Conservation (phyloP, 495 filamentous ascomycete species). For the Aspergillus bertholletiae region DNA sequence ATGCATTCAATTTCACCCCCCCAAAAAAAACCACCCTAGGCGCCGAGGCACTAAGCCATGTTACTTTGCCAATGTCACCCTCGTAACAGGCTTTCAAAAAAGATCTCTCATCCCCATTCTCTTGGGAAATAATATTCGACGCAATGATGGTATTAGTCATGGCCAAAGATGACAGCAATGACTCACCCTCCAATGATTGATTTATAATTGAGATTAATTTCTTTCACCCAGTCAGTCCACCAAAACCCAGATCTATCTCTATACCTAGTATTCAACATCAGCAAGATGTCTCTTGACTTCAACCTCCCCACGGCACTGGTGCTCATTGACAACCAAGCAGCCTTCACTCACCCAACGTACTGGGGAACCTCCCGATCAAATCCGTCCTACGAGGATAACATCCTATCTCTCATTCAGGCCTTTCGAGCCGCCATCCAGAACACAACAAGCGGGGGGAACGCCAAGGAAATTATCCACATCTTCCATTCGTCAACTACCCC, state of each 20-base stretch:
- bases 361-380: conserved; percentile 45
- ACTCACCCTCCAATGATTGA: no score
- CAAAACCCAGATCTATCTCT: no score
- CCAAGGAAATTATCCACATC: conserved; percentile 43
- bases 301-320: conserved; percentile 45
- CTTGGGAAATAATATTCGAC: no score
- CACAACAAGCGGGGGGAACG: background rate
- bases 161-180: no score
- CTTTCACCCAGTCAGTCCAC: no score
- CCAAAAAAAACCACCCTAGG: background rate
- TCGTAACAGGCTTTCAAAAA: no score
- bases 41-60: background rate
- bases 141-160: no score
- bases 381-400: conserved; percentile 41
- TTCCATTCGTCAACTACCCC: conserved; percentile 39
- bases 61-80: background rate
- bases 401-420: conserved; percentile 35
- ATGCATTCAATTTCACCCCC: no score
- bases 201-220: no score
- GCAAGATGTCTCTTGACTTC: conserved; percentile 16
- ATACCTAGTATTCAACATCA: no score
- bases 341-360: conserved; percentile 40
- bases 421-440: conserved; percentile 30
- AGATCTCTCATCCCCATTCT: no score
- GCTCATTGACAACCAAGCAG: conserved; percentile 57